A percentile compares a stretch with the other conserved stretches of the same genome.
Evolutionary conservation across 169 alveolate genomes (phyloP).

Genomic region (Blepharisma undulans): DNA sequence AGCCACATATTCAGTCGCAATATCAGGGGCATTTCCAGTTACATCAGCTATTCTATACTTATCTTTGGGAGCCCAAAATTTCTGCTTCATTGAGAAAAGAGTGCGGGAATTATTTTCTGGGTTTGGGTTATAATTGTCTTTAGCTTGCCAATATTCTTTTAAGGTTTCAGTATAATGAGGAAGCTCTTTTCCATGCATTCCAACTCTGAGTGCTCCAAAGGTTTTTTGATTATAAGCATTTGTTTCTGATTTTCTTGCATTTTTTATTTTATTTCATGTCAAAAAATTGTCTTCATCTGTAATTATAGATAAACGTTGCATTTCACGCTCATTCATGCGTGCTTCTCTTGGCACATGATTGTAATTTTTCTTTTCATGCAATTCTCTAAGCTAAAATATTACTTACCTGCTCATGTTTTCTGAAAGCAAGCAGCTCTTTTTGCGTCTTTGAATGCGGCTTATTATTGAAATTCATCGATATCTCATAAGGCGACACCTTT

Average conservation of each 20-base stretch:
- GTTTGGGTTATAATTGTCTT: neutral
- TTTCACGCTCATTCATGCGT: neutral
- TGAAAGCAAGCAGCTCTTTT: neutral
- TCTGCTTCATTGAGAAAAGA: neutral
- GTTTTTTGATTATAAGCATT: neutral
- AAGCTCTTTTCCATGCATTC: constrained; percentile 36
- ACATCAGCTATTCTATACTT: neutral
- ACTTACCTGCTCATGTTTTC: neutral
- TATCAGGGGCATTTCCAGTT: neutral
- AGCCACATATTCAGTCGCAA: neutral
- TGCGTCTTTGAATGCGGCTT: neutral
- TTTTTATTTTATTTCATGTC: neutral
- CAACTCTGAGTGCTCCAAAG: neutral
- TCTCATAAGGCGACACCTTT: neutral
- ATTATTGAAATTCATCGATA: neutral
- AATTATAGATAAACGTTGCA: neutral
- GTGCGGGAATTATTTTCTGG: neutral
- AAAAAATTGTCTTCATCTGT: neutral
- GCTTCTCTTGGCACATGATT: neutral
- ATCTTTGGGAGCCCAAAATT: neutral
- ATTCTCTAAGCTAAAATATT: constrained; percentile 12
- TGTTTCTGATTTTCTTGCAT: neutral
- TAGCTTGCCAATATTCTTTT: neutral
- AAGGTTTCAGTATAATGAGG: neutral
- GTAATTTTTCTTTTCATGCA: constrained; percentile 17